These are phyloP conservation scores for Pachysandra terminalis DNA, from an alignment of 164 flowering plant genomes.

Conservation along the genomic window DNA sequence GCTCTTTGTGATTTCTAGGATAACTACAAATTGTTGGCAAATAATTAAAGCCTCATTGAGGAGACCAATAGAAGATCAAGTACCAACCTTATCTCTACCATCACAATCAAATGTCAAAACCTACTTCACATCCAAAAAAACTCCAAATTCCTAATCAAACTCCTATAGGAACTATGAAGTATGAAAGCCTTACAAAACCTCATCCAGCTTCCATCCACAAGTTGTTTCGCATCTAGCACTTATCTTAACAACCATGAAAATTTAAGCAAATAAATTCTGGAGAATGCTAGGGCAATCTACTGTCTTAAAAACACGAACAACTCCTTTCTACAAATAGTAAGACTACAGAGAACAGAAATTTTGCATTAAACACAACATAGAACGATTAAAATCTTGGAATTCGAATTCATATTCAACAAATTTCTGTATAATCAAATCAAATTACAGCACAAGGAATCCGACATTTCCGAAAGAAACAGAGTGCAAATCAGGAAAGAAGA, in stretches of 20 bases:
- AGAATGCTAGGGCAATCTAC: neutral
- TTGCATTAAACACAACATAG: neutral
- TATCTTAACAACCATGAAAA: neutral
- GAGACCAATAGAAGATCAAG: neutral
- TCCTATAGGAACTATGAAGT: neutral
- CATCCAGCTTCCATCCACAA: neutral
- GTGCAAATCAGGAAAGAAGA: neutral
- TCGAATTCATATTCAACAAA: neutral
- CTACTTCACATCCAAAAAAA: no score
- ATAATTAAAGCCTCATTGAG: no score
- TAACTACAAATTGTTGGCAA: neutral
- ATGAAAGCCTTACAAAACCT: neutral
- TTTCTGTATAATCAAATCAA: neutral
- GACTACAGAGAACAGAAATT: neutral
- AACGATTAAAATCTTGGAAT: neutral
- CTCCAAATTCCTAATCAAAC: neutral
- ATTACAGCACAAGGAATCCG: neutral
- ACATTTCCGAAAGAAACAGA: neutral
- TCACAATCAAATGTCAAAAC: no score
- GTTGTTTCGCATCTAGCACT: neutral
- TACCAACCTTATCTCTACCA: neutral
- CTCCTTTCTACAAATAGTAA: neutral
- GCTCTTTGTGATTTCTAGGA: neutral
- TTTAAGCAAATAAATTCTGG: neutral
- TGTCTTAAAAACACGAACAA: neutral